These are phyloP conservation scores for Dalbergia oliveri DNA, from an alignment of 306 rosid species.

Conservation along the genomic window DNA sequence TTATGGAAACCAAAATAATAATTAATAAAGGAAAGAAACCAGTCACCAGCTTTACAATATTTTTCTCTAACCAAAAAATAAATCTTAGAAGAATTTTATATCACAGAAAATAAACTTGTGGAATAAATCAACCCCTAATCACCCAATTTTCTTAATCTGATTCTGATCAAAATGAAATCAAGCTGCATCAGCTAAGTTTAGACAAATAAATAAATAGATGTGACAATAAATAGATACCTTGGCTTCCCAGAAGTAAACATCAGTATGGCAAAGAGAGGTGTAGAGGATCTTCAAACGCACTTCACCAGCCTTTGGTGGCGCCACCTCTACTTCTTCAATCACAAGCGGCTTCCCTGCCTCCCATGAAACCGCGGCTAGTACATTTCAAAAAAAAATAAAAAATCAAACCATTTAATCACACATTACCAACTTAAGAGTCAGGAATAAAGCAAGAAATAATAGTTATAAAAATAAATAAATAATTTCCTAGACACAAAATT, in stretches of 20 bases:
- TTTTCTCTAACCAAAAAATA: neutral
- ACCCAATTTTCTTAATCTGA: neutral
- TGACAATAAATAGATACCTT: slow-evolving; percentile 38
- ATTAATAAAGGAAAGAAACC: no score
- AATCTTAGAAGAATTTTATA: neutral
- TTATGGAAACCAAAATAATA: neutral
- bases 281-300: slow-evolving; percentile 63
- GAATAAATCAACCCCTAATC: neutral
- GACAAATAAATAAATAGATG: neutral
- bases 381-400: neutral
- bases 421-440: neutral
- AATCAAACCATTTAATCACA: slow-evolving; percentile 7
- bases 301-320: slow-evolving; percentile 63
- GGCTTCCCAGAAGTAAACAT: slow-evolving; percentile 66
- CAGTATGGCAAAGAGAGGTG: slow-evolving; percentile 68
- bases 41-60: neutral
- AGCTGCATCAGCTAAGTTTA: neutral
- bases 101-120: neutral
- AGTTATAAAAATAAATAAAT: neutral
- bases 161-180: neutral
- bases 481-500: neutral
- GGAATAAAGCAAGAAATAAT: neutral
- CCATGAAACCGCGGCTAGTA: slow-evolving; percentile 62
- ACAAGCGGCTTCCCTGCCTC: slow-evolving; percentile 63
- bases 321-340: slow-evolving; percentile 63